Evolutionary conservation across 1,284 basidiomycete genomes (phyloP).

Genomic region (Lentinula novae-zelandiae): DNA sequence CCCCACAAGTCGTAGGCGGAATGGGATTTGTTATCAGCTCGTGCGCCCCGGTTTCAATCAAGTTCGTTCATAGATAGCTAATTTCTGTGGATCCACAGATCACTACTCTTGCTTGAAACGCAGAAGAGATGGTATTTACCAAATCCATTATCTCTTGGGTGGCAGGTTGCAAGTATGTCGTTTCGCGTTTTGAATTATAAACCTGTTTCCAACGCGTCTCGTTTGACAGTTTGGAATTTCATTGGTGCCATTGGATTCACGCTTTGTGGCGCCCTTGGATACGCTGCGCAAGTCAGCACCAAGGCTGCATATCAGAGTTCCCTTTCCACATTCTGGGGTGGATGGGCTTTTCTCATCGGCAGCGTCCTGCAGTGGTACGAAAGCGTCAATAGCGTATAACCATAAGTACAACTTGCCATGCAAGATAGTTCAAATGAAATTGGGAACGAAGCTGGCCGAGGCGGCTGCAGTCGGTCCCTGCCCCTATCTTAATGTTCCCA

Average conservation of each 20-base stretch:
- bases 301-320: conserved; percentile 48
- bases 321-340: conserved; percentile 56
- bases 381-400: conserved; percentile 29
- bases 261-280: conserved; percentile 52
- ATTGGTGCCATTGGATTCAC: conserved; percentile 54
- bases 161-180: conserved; percentile 44
- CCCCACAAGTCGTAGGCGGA: conserved; percentile 55
- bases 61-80: background rate
- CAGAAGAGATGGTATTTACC: conserved; percentile 51
- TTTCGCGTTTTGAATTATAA: background rate
- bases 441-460: background rate
- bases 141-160: conserved; percentile 39
- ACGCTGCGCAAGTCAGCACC: conserved; percentile 27
- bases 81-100: conserved; percentile 20
- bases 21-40: conserved; percentile 42
- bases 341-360: conserved; percentile 59
- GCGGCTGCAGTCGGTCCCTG: background rate
- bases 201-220: background rate
- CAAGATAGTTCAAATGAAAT: background rate
- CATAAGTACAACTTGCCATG: background rate
- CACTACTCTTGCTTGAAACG: conserved; percentile 51
- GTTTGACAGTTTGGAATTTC: conserved; percentile 45
- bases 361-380: conserved; percentile 51
- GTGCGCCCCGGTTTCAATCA: conserved; percentile 18
- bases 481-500: background rate